Conservation (phyloP, 176 grass and related monocot genomes). For the Lolium multiflorum region DNA sequence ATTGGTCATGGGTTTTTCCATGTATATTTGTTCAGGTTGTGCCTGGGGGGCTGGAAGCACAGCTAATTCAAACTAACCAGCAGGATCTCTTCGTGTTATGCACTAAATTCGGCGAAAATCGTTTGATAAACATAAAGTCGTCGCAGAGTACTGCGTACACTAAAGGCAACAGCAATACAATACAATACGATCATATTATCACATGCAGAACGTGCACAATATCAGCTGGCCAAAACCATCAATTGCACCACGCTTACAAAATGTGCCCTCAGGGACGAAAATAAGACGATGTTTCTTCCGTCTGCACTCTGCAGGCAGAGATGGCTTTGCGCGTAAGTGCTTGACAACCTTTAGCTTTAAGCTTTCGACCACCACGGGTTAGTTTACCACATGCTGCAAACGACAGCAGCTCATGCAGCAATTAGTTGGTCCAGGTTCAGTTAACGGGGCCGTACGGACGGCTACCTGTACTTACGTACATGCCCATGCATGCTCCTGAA, state of each 20-base stretch:
- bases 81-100: too few species aligned
- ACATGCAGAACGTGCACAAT: slow-evolving; percentile 47
- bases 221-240: slow-evolving; percentile 31
- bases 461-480: neutral
- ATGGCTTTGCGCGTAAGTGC: too few species aligned
- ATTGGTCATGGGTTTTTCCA: too few species aligned
- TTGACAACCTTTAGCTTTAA: neutral
- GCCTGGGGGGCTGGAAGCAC: too few species aligned
- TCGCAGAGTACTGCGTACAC: too few species aligned
- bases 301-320: neutral
- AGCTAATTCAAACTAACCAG: too few species aligned
- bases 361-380: neutral
- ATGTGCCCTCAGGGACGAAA: slow-evolving; percentile 19
- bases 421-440: neutral
- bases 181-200: slow-evolving; percentile 25
- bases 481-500: neutral
- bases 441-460: slow-evolving; percentile 3
- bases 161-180: too few species aligned
- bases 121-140: too few species aligned
- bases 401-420: neutral
- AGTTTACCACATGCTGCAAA: neutral
- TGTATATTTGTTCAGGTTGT: too few species aligned
- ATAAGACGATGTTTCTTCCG: neutral
- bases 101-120: too few species aligned
- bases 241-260: neutral